These are phyloP conservation scores for Geum urbanum DNA, from an alignment of 306 rosid genomes.

Conservation along the genomic window DNA sequence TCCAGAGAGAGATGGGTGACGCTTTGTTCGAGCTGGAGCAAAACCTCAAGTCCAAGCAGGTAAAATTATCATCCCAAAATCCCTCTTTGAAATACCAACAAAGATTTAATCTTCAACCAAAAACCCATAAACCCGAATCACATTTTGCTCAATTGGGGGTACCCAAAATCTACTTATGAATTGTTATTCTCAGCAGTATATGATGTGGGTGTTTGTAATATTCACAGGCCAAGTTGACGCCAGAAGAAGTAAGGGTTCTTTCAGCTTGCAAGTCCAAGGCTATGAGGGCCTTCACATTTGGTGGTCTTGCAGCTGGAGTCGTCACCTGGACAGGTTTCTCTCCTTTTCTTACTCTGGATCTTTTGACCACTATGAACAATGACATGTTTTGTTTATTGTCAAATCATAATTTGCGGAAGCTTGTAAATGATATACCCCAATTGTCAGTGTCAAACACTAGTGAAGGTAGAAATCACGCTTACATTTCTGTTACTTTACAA, in stretches of 20 bases:
- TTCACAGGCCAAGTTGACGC: constrained; percentile 39
- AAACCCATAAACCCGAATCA: not conserved
- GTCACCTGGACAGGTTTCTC: constrained; percentile 50
- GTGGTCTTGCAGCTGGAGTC: constrained; percentile 37
- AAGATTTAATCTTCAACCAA: not conserved
- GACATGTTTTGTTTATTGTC: too few relatives aligned
- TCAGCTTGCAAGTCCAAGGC: constrained; percentile 39
- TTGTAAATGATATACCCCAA: not conserved
- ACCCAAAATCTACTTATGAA: too few relatives aligned
- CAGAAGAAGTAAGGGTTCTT: constrained; percentile 37
- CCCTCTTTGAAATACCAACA: not conserved
- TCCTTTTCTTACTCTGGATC: not conserved
- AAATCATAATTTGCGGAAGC: not conserved
- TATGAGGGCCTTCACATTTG: constrained; percentile 16
- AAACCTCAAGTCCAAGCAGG: constrained; percentile 42
- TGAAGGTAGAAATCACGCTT: not conserved
- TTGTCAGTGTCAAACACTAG: not conserved
- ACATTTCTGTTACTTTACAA: not conserved
- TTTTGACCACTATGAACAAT: too few relatives aligned
- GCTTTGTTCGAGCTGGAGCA: constrained; percentile 34
- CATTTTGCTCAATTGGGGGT: not conserved
- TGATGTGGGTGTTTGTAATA: not conserved
- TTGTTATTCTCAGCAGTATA: too few relatives aligned
- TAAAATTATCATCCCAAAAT: not conserved
- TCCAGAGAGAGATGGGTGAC: constrained; percentile 34